These are phyloP conservation scores for Fusarium sp. DNA, from an alignment of 2,329 filamentous ascomycete genomes.

Conservation along the genomic window DNA sequence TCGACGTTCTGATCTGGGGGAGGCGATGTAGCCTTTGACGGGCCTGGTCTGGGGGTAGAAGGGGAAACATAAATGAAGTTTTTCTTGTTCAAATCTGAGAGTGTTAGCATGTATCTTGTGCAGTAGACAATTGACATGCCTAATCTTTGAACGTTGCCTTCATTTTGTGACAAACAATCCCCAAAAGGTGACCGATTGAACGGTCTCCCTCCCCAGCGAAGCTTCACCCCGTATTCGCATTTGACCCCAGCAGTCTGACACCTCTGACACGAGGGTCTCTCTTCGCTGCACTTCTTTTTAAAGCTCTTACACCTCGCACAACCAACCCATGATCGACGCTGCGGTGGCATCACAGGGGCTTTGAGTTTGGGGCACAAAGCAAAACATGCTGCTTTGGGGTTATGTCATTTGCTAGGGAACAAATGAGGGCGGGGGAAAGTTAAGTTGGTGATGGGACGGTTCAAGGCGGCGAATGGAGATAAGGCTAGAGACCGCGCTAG, in stretches of 20 bases:
- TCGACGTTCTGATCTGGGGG: neutral
- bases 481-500: neutral
- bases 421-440: conserved; percentile 9
- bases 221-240: conserved; percentile 34
- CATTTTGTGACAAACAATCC: conserved; percentile 27
- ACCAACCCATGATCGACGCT: conserved; percentile 38
- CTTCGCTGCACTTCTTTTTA: conserved; percentile 37
- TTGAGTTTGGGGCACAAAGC: neutral
- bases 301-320: conserved; percentile 36
- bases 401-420: neutral
- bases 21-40: neutral
- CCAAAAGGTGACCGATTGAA: conserved; percentile 32
- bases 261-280: conserved; percentile 27
- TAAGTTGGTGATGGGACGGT: conserved; percentile 3
- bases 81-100: conserved; percentile 26
- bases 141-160: conserved; percentile 26
- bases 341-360: conserved; percentile 27
- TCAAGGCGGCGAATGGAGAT: conserved; percentile 14
- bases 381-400: conserved; percentile 22
- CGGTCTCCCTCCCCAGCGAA: conserved; percentile 31
- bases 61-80: conserved; percentile 36
- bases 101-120: neutral
- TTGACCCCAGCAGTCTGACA: conserved; percentile 22
- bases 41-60: conserved; percentile 5
- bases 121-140: neutral